Percentiles rank a stretch among this genome's conserved stretches.
phyloP scores from a whole-genome alignment of 2,329 filamentous ascomycete species.

The Fusarium lateritium region DNA sequence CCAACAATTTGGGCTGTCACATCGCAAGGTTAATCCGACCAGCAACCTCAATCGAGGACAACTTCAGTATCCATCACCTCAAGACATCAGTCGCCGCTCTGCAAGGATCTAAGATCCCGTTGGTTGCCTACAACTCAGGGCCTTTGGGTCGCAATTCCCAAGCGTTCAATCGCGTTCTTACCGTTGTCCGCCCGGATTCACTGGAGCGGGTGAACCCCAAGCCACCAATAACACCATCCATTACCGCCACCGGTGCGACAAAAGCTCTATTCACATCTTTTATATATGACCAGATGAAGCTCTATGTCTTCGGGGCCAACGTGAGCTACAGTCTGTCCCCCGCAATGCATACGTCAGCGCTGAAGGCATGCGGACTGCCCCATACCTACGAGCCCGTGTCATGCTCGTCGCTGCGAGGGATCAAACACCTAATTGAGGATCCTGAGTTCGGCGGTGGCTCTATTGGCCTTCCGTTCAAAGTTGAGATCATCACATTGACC shows the following conservation, averaged over 20 bases:
- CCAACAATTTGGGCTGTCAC: slow-evolving; percentile 71
- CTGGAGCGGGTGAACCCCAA: slow-evolving; percentile 37
- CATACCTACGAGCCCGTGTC: slow-evolving; percentile 78
- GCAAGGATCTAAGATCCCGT: slow-evolving; percentile 61
- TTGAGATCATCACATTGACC: slow-evolving; percentile 77
- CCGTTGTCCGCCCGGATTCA: slow-evolving; percentile 67
- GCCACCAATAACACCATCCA: slow-evolving; percentile 47
- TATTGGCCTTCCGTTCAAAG: slow-evolving; percentile 81
- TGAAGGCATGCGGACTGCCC: slow-evolving; percentile 76
- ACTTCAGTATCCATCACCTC: slow-evolving; percentile 71
- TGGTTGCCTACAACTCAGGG: slow-evolving; percentile 77
- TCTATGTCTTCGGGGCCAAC: slow-evolving; percentile 81
- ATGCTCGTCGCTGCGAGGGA: slow-evolving; percentile 71
- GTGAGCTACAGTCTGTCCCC: slow-evolving; percentile 82
- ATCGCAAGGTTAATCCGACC: slow-evolving; percentile 73
- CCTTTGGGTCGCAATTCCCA: slow-evolving; percentile 73
- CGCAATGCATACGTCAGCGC: slow-evolving; percentile 82
- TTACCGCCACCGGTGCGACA: slow-evolving; percentile 76
- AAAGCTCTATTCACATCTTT: slow-evolving; percentile 76
- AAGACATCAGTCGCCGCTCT: slow-evolving; percentile 63
- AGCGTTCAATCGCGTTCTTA: slow-evolving; percentile 76
- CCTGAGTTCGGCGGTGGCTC: slow-evolving; percentile 80
- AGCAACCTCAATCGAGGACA: slow-evolving; percentile 71
- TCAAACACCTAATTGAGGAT: slow-evolving; percentile 76
- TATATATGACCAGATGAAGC: slow-evolving; percentile 77